Evolutionary conservation across 257 asterid genomes (phyloP).

Genomic region (Voacanga thouarsii): DNA sequence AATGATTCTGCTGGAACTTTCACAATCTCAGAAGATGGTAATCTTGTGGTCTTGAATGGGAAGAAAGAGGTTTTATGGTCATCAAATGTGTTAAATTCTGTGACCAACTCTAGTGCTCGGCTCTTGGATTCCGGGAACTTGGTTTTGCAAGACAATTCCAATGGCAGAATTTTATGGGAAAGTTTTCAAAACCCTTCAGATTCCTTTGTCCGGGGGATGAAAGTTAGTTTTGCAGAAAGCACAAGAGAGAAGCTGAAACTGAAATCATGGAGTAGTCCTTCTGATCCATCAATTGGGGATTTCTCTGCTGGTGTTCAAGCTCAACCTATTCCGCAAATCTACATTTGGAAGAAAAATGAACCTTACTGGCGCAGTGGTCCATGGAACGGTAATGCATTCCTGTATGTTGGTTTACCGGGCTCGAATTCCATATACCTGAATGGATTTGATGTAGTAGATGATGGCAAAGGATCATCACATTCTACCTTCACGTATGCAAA

Average conservation of each 20-base stretch:
- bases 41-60: slow-evolving; percentile 37
- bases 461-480: slow-evolving; percentile 2
- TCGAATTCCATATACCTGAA: slow-evolving; percentile 1
- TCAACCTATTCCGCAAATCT: slow-evolving; percentile 30
- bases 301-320: slow-evolving; percentile 27
- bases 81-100: slow-evolving; percentile 23
- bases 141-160: slow-evolving; percentile 28
- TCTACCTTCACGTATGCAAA: background rate
- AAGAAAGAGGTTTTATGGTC: slow-evolving; percentile 37
- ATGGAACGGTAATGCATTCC: slow-evolving; percentile 25
- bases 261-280: slow-evolving; percentile 38
- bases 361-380: slow-evolving; percentile 52
- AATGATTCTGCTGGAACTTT: slow-evolving; percentile 32
- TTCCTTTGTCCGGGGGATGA: slow-evolving; percentile 35
- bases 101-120: slow-evolving; percentile 29
- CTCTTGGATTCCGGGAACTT: slow-evolving; percentile 48
- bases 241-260: slow-evolving; percentile 10
- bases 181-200: slow-evolving; percentile 38
- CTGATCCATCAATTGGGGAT: slow-evolving; percentile 45
- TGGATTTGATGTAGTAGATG: slow-evolving; percentile 4
- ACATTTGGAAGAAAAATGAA: slow-evolving; percentile 28
- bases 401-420: background rate
- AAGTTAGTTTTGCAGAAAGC: slow-evolving; percentile 4
- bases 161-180: slow-evolving; percentile 40
- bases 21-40: slow-evolving; percentile 38